Base-by-base conservation (phyloP, 306 rosid species). In the Cucurbita maxima region DNA sequence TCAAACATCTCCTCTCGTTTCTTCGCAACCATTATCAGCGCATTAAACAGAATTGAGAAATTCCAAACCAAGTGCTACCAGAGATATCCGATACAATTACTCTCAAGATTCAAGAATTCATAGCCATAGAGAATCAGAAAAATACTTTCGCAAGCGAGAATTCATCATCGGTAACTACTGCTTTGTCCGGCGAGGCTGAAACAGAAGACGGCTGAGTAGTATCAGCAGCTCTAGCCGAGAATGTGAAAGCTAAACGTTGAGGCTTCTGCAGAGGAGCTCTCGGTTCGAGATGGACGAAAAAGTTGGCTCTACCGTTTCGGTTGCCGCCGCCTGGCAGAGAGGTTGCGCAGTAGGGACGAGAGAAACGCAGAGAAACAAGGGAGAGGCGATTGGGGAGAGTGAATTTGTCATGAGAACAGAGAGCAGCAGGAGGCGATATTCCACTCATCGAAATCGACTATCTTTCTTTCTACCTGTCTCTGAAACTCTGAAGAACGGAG, bases 141-240 rank as follows among this genome's bases (percentile, higher is more conserved):
- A 37, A 55, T 34, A 85, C 99, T 86, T 95, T 91, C 47, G 97
- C 83, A 43, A 88, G 75, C 45, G 96, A 81, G 81, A 95, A 88
- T 19, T 79, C 89, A 10, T 87, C 92, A 30, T 95, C 96, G 14
- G 88, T 8, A 38, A 83, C 84, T 7, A 87, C 58, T 16, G 87
- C 71, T 53, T 78, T 81, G 59, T 12, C 83, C 20, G 82, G 55
- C 40, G 81, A 18, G 73, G 86, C 30, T 4, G 86, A 51, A 41
- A 84, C 75, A 3, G 93, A 71, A 66, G 92, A 48, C 9, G 94
- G 73, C 77, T 79, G 88, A 7, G 91, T 82, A 8, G 96, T 87
- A 76, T 89, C 97, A 52, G 84, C 95, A 5, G 99, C 97, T 50
- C 59, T 80, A 10, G 85, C 82, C 53, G 77, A 14, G 70, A 81